Base-by-base conservation (phyloP, 192 early-diverging fungal species). In the Dissophora ornata region DNA sequence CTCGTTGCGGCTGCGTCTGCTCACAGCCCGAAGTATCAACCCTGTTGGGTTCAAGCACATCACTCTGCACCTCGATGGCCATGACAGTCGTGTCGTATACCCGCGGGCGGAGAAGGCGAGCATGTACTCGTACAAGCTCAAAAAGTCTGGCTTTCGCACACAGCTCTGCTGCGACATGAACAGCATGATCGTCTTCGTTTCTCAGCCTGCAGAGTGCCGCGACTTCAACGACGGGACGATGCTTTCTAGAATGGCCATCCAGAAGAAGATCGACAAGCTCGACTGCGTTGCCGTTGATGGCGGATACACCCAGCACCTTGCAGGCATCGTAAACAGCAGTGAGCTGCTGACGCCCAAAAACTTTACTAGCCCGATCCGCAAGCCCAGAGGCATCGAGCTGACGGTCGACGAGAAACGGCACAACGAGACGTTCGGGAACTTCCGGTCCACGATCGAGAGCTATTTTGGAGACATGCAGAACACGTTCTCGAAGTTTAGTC, bases 251-350 rank as follows among this genome's bases (percentile, higher is more conserved):
- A 71, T 62, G 69, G 41, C 26, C 15, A 50, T 71, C 8, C 33
- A 48, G 3, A 56, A 28, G 24, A 62, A 53, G 51, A 56, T 71
- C n/a, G 57, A 71, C 32, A 1, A 58, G 25, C 53, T 60, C 29
- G 69, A 71, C 42, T 71, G 69, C 44, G 16, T 71, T 52, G 69
- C 62, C 6, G 18, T 71, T 11, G 69, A 71, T 71, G 69, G 69
- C 7, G 69, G 69, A 33, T 71, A 71, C 34, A 44, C 57, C 4
- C 69, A 52, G 32, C 34, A 33, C 32, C 11, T 57, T 9, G 44
- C 9, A 45, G 44, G 44, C 34, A 29, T 59, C 36, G 36, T 38
- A 38, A 33, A 53, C 21, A 60, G 48, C 41, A 19, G 47, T 16
- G 36, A 54, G 40, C 22, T 9, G 18, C 44, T 18, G 12, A 45